Evolutionary conservation across 139 green algal genomes (phyloP), one percentile per base, ranked within the genome.

Genomic region (Auxenochlorella pyrenoidosa): DNA sequence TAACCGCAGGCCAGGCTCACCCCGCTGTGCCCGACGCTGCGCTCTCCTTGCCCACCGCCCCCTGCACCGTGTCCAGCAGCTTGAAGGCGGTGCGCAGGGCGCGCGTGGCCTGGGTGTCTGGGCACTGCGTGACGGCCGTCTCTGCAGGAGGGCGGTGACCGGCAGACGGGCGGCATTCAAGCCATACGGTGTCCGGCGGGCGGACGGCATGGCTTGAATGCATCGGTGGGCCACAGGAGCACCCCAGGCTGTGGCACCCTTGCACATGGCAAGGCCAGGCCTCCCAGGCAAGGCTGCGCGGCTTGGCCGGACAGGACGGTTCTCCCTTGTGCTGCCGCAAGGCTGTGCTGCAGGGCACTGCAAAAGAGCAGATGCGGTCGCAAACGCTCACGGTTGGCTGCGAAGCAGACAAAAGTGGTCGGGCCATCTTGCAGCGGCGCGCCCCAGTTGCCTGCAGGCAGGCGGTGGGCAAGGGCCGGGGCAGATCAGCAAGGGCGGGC

Each of bases 371-470:
- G 54, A 24, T 63, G 54, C 54, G 22, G 10, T 6, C 10, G 18
- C 34, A 18, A 5, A 34, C 34, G 75, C 86, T 90, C 86, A 75
- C 71, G 43, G 82, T 90, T 90, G 43, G 51, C 34, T 2, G 4
- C 21, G 3, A 91, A 18, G 73, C 88, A 91, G 38, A 63, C 13
- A 12, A 89, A 85, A 36, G 36, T 82, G 10, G 60, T 28, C 8
- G 34, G 12, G 4, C 40, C 15, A 2, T 24, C 24, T 0, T 80
- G 38, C 18, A 89, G 44, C 16, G 83, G 83, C 0, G 73, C 60
- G 13, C 83, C 88, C 88, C 88, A 91, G 34, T 91, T 86, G 59
- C 88, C 88, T 82, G 76, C 76, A 82, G 40, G 28, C 66, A 38
- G 66, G 63, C 63, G 63, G 22, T n/a, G n/a, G n/a, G n/a, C n/a